A percentile compares a stretch with the other conserved stretches of the same genome.
Evolutionary conservation across 768 basidiomycete genomes (phyloP).

Genomic region (Pleurotus tuber-regium): DNA sequence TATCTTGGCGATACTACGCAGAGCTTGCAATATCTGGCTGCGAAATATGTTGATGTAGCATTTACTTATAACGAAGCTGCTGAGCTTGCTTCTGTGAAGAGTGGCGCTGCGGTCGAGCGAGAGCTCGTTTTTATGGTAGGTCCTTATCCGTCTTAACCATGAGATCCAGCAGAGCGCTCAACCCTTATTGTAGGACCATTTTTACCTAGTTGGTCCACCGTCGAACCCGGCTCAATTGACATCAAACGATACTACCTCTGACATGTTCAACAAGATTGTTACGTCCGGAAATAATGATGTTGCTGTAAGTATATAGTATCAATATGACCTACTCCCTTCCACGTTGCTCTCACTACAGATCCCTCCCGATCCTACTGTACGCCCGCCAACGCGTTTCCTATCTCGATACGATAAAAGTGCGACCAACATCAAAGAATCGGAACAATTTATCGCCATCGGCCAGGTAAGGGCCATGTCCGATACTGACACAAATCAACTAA

Average conservation of each 20-base stretch:
- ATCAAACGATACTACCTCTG: constrained; percentile 29
- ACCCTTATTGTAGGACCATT: constrained; percentile 45
- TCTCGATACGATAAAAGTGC: constrained; percentile 59
- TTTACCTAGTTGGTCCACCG: constrained; percentile 45
- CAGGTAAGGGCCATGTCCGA: constrained; percentile 30
- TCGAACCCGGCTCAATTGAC: constrained; percentile 42
- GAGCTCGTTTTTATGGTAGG: constrained; percentile 47
- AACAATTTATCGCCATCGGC: constrained; percentile 46
- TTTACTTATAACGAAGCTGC: constrained; percentile 54
- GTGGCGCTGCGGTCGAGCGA: constrained; percentile 28
- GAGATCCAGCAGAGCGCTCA: not conserved
- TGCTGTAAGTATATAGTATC: constrained; percentile 29
- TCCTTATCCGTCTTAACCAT: not conserved
- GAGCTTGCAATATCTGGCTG: constrained; percentile 39
- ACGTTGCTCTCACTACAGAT: constrained; percentile 13
- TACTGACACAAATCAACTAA: not conserved
- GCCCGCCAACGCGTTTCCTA: constrained; percentile 44
- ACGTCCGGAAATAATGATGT: constrained; percentile 40
- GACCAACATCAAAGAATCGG: constrained; percentile 56
- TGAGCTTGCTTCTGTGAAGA: constrained; percentile 33
- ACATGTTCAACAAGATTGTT: constrained; percentile 49
- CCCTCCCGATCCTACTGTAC: constrained; percentile 26
- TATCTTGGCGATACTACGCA: constrained; percentile 56
- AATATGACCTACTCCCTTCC: not conserved
- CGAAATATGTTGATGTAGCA: constrained; percentile 44